Evolutionary conservation across 768 basidiomycete species (phyloP), one percentile per base, ranked within the genome.

Genomic region (Trametes elegans): DNA sequence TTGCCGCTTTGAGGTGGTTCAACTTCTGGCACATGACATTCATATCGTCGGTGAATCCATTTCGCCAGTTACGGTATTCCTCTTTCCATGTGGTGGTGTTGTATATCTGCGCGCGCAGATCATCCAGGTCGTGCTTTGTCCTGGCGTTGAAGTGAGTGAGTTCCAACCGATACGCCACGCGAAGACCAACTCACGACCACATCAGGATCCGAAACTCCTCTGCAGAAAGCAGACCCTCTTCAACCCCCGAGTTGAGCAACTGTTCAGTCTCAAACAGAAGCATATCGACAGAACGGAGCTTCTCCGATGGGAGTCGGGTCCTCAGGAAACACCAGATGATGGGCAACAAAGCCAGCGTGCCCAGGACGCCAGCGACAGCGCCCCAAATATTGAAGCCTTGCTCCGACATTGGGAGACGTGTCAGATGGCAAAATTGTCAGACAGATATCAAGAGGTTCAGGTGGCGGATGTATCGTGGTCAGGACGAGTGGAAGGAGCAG

Each of bases 311-410:
- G 1, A 55, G 16, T 11, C 53, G 52, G 13, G 29, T 39, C 18
- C 29, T 5, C 13, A 59, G 19, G 21, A 35, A 19, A 2, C 35
- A 35, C 16, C 23, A 18, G 28, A 59, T 14, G 7, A 51, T 16
- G 9, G 58, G 53, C 3, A 50, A 1, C 2, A 55, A 16, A 7
- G 23, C 41, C 5, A 45, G 2, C 5, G 38, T 35, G 2, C 58
- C 53, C 8, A 55, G 6, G 21, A 42, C 48, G 18, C 53, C 46
- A 14, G 53, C 47, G 28, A 59, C 21, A 16, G 19, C 41, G 28
- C 52, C 46, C 41, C 40, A 59, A 21, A 54, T 36, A 24, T 59
- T 46, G 42, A 18, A 49, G 23, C 29, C 50, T 4, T 40, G 21
- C n/a, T 38, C 49, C 7, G 52, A 53, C 52, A 46, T 46, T 3